These are phyloP conservation scores for Porodaedalea pini DNA, from an alignment of 1,284 basidiomycete genomes.

Conservation along the genomic window DNA sequence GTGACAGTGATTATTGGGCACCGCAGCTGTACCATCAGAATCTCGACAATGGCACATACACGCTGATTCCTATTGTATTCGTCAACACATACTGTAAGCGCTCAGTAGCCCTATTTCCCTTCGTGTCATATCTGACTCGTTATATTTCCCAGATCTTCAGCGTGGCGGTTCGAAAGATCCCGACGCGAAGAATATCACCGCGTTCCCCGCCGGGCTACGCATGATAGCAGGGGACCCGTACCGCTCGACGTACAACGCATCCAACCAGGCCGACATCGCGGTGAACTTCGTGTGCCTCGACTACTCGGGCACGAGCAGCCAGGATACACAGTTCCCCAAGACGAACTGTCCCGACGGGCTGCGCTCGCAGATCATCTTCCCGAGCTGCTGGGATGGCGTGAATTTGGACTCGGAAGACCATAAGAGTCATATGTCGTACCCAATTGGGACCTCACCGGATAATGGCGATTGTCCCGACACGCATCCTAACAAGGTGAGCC, in stretches of 20 bases:
- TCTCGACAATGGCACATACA: background rate
- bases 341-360: constrained; percentile 38
- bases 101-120: background rate
- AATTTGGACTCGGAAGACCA: constrained; percentile 42
- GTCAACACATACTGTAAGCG: constrained; percentile 12
- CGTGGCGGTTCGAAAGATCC: background rate
- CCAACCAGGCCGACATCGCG: constrained; percentile 37
- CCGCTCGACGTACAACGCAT: constrained; percentile 35
- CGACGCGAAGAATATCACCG: background rate
- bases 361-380: constrained; percentile 44
- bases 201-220: constrained; percentile 27
- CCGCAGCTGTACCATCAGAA: constrained; percentile 8
- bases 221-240: constrained; percentile 40
- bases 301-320: constrained; percentile 25
- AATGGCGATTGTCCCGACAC: constrained; percentile 30
- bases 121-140: background rate
- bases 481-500: constrained; percentile 24
- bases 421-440: constrained; percentile 32
- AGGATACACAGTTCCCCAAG: constrained; percentile 31
- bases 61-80: constrained; percentile 2
- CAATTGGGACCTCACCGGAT: constrained; percentile 36
- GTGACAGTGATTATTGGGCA: constrained; percentile 5
- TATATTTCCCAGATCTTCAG: background rate
- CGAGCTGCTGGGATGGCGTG: constrained; percentile 39
- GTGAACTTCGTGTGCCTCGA: constrained; percentile 42